Base-by-base conservation (phyloP, 768 basidiomycete species). In the Cystobasidiopsis lactophilus region DNA sequence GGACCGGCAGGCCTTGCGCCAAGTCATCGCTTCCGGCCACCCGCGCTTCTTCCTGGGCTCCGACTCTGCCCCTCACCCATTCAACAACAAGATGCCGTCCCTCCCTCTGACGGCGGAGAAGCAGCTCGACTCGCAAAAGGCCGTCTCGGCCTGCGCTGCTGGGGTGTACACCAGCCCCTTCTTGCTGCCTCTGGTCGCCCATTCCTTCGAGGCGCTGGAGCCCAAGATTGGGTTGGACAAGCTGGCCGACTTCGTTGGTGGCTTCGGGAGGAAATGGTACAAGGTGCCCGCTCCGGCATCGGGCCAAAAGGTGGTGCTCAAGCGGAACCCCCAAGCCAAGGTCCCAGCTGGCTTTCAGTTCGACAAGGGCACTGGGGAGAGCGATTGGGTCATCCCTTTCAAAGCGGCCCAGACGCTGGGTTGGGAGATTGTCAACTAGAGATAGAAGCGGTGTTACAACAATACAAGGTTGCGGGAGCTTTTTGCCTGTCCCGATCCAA, bases 21-120 rank as follows among this genome's bases (percentile, higher is more conserved):
- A 80, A 21, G 77, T 86, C 27, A 74, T 58, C 41, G 51, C 21
- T 2, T 52, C 59, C 77, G 89, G 89, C 3, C 82, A 91, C 66
- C 80, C 85, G 3, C 78, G 83, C 45, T 98, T 98, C 69, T 98
- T 98, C 75, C 72, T 98, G 52, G 93, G 93, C 19, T 89, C 85
- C 18, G 93, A 98, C 68, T 86, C 83, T 27, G 93, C 93, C 1
- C 93, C 93, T 38, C 93, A 98, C 66, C 78, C 82, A 3, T 72
- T 65, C 2, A 26, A 51, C 2, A 57, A 58, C 29, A 70, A 70
- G 58, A 43, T 64, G 10, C 57, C 62, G 9, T 65, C 55, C 29
- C 40, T 59, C 18, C 29, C 47, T 9, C 51, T 56, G 44, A 39
- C 37, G 53, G 60, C 21, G 51, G 50, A 40, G 40, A n/a, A n/a